Evolutionary conservation across 768 basidiomycete genomes (phyloP).

Genomic region (Suillus weaverae): DNA sequence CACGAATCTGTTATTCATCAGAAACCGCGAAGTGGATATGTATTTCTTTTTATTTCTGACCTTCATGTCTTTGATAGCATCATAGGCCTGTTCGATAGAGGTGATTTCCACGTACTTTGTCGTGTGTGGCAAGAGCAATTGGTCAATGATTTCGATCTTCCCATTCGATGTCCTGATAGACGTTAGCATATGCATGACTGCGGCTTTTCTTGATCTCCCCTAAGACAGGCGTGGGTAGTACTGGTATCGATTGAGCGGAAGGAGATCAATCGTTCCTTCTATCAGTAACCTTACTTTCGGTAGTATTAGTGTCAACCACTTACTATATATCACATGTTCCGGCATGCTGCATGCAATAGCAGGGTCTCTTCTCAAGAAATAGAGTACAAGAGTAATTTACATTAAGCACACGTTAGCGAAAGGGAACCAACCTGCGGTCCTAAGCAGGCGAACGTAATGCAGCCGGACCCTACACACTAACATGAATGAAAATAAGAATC

Average conservation of each 20-base stretch:
- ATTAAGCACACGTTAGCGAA: not conserved
- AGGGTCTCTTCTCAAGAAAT: not conserved
- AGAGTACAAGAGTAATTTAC: not conserved
- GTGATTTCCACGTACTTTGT: constrained; percentile 66
- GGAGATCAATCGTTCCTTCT: not conserved
- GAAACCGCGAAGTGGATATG: not conserved
- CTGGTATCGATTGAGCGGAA: not conserved
- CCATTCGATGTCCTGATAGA: constrained; percentile 48
- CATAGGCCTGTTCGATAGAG: constrained; percentile 81
- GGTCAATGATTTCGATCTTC: constrained; percentile 85
- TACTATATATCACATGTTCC: not conserved
- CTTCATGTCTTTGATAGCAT: constrained; percentile 97
- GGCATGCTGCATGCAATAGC: not conserved
- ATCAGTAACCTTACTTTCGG: not conserved
- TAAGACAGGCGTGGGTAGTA: not conserved
- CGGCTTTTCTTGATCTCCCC: not conserved
- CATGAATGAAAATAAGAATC: constrained; percentile 27
- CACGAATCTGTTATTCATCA: constrained; percentile 61
- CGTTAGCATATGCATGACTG: constrained; percentile 25
- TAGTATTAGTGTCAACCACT: not conserved
- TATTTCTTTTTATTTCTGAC: constrained; percentile 35
- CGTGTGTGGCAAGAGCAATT: constrained; percentile 80
- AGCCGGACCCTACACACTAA: constrained; percentile 19
- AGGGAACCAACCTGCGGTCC: no score
- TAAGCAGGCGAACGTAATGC: not conserved